Base-by-base conservation (phyloP, 192 early-diverging fungal genomes). In the Podila minutissima region DNA sequence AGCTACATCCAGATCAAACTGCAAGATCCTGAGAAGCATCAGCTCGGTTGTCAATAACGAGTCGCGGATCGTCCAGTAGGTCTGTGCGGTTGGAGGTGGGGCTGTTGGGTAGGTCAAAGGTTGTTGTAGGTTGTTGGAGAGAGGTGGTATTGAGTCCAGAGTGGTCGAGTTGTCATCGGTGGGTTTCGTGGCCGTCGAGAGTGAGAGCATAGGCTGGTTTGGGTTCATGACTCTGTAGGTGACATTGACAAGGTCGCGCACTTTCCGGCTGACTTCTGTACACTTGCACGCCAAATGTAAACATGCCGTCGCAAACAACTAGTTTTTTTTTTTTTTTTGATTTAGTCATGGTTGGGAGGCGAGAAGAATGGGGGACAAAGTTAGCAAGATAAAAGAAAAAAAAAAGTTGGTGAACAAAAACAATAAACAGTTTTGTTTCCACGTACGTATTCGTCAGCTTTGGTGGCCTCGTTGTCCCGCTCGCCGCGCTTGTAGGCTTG, bases 211-310 rank as follows among this genome's bases (percentile, higher is more conserved):
- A 31, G 60, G 64, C 13, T 69, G 51, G 20, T 29, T 66, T 13
- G 71, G 65, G 51, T 78, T 59, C 75, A 67, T 67, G 59, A 62
- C 64, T 48, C 86, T 67, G 50, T 86, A 85, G 19, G 85, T 84
- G 29, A 88, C 87, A 66, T 88, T 88, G 62, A 88, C 84, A 4
- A 88, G 66, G 73, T 88, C 87, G 13, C 87, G 83, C 9, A 88
- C 79, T 50, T 88, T 88, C 22, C 87, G 69, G 48, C 84, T 83
- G 22, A 84, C 78, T 57, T 88, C 87, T 20, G 87, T 88, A 38
- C 85, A 75, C 72, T 88, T 88, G 35, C 85, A 85, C 5, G 87
- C 87, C 49, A 88, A 62, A 53, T 86, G 85, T 53, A 88, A 55
- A 69, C 87, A 88, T 38, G 87, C 84, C n/a, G 82, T 88, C 3